Evolutionary conservation across 176 grass and related monocot genomes (phyloP).

Genomic region (Otatea glauca): DNA sequence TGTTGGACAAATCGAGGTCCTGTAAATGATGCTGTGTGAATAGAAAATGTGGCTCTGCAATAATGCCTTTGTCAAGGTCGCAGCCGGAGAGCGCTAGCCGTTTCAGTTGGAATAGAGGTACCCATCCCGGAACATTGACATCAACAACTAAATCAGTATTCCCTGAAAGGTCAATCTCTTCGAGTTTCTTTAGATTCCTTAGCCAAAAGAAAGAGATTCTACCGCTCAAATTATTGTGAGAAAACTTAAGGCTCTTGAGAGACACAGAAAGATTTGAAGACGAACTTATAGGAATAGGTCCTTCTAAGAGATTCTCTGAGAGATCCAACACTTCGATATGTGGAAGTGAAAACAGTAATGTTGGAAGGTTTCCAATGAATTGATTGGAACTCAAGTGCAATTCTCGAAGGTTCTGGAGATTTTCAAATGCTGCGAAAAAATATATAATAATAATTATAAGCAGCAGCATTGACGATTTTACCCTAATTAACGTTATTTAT

Average conservation of each 20-base stretch:
- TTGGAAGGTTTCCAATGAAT: neutral
- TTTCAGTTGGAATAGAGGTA: conserved; percentile 8
- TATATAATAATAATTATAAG: no score
- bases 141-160: conserved; percentile 2
- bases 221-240: neutral
- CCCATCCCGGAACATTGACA: neutral
- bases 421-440: neutral
- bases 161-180: neutral
- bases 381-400: conserved; percentile 10
- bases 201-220: neutral
- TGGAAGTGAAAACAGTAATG: conserved; percentile 1
- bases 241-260: neutral
- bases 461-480: neutral
- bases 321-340: conserved; percentile 26
- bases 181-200: no score
- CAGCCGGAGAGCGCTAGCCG: conserved; percentile 19
- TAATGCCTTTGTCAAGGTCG: neutral
- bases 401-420: conserved; percentile 6
- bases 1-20: conserved; percentile 37
- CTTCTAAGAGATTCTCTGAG: neutral
- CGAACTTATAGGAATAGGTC: neutral
- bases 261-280: neutral
- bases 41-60: conserved; percentile 26
- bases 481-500: no score
- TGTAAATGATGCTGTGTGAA: conserved; percentile 27